Conservation (phyloP, 2,329 filamentous ascomycete species). For the Fusarium gaditjirri region DNA sequence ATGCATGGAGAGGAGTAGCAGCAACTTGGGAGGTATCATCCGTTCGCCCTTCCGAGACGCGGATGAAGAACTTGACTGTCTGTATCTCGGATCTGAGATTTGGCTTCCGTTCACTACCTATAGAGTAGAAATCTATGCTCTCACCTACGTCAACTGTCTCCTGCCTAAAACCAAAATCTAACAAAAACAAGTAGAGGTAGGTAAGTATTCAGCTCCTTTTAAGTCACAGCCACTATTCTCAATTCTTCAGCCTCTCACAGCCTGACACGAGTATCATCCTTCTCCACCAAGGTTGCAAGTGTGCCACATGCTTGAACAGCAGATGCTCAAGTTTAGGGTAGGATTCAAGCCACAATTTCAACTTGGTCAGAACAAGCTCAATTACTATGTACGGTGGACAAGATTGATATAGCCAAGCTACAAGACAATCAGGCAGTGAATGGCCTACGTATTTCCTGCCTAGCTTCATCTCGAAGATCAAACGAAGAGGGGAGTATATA, state of each 20-base stretch:
- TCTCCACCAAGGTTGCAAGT: slow-evolving; percentile 31
- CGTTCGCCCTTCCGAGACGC: slow-evolving; percentile 19
- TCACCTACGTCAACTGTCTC: slow-evolving; percentile 13
- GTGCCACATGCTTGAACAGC: slow-evolving; percentile 40
- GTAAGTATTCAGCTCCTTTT: slow-evolving; percentile 12
- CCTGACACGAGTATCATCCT: slow-evolving; percentile 45
- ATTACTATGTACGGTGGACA: neutral
- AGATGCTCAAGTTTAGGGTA: slow-evolving; percentile 10
- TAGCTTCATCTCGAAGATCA: neutral
- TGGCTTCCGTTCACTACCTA: slow-evolving; percentile 24
- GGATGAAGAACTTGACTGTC: neutral
- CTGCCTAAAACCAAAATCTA: slow-evolving; percentile 7
- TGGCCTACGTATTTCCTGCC: neutral
- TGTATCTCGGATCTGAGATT: slow-evolving; percentile 24
- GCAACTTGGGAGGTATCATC: slow-evolving; percentile 15
- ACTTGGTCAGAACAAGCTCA: slow-evolving; percentile 6
- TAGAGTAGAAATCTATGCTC: slow-evolving; percentile 2
- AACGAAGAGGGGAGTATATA: neutral
- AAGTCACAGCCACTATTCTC: slow-evolving; percentile 33
- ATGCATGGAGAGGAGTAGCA: neutral
- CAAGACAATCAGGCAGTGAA: neutral
- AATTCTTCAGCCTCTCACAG: slow-evolving; percentile 47
- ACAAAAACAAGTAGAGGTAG: neutral
- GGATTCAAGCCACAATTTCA: slow-evolving; percentile 23
- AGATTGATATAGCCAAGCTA: slow-evolving; percentile 14